phyloP scores from a whole-genome alignment of 345 rosid species.

The Physaria fendleri region DNA sequence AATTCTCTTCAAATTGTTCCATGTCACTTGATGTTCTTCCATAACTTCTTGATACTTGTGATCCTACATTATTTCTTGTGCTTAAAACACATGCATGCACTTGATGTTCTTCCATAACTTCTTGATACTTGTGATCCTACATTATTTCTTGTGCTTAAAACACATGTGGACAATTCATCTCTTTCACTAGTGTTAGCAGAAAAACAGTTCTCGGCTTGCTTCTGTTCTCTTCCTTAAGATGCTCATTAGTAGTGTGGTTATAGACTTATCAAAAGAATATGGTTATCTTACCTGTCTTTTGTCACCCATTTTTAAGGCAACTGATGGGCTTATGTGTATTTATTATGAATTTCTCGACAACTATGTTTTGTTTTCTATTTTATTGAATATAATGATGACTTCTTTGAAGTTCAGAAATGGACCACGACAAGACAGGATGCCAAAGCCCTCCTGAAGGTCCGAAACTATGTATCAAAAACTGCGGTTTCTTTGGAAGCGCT shows the following conservation, averaged over 20 bases:
- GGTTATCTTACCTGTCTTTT: background rate
- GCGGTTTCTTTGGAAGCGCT: conserved; percentile 91
- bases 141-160: too few species aligned
- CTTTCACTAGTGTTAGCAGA: background rate
- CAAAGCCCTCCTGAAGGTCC: conserved; percentile 85
- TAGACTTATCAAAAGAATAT: background rate
- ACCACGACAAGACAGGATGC: conserved; percentile 92
- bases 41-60: too few species aligned
- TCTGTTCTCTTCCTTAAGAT: background rate
- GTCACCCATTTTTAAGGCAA: background rate
- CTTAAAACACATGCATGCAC: too few species aligned
- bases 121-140: too few species aligned
- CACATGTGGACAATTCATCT: too few species aligned
- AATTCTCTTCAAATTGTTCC: too few species aligned
- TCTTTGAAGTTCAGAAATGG: conserved; percentile 45
- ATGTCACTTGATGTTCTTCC: too few species aligned
- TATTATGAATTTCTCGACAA: background rate
- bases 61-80: too few species aligned
- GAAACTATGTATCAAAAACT: conserved; percentile 68
- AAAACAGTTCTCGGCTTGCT: background rate
- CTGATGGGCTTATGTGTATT: background rate
- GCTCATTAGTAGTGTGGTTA: background rate
- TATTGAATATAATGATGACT: background rate
- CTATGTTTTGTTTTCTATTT: background rate
- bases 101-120: too few species aligned